Conservation (phyloP, 345 rosid species). For the Euclidium syriacum region DNA sequence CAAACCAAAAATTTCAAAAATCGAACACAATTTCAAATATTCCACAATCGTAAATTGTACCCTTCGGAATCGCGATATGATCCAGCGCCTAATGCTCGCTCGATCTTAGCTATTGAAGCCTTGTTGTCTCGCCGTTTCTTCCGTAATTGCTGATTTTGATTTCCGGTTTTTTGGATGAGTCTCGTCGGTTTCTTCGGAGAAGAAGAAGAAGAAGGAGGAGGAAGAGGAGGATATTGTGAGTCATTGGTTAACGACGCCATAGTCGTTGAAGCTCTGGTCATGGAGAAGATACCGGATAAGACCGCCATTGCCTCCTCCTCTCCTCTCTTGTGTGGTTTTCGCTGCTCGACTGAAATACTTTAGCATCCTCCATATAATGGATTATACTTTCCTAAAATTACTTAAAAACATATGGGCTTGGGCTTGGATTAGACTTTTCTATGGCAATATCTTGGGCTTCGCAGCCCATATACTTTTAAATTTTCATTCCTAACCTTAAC, state of each 20-base stretch:
- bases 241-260: slow-evolving; percentile 22
- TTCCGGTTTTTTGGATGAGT: neutral
- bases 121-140: slow-evolving; percentile 29
- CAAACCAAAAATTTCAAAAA: neutral
- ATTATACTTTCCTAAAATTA: too few species aligned
- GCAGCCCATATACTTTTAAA: too few species aligned
- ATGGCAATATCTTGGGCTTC: too few species aligned
- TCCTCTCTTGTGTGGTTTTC: slow-evolving; percentile 16
- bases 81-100: slow-evolving; percentile 82
- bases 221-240: slow-evolving; percentile 15
- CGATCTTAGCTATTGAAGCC: slow-evolving; percentile 49
- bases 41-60: neutral
- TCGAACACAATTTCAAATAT: neutral
- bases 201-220: neutral
- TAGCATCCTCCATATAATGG: too few species aligned
- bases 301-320: slow-evolving; percentile 27
- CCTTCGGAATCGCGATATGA: slow-evolving; percentile 61
- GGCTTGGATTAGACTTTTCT: too few species aligned
- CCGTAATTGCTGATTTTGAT: slow-evolving; percentile 12
- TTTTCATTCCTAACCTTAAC: too few species aligned
- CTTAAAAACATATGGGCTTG: too few species aligned
- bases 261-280: slow-evolving; percentile 14
- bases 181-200: slow-evolving; percentile 2
- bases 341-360: too few species aligned
- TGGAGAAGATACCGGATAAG: slow-evolving; percentile 29